phyloP scores from a whole-genome alignment of 169 alveolate genomes.

The Plasmodium cynomolgi region DNA sequence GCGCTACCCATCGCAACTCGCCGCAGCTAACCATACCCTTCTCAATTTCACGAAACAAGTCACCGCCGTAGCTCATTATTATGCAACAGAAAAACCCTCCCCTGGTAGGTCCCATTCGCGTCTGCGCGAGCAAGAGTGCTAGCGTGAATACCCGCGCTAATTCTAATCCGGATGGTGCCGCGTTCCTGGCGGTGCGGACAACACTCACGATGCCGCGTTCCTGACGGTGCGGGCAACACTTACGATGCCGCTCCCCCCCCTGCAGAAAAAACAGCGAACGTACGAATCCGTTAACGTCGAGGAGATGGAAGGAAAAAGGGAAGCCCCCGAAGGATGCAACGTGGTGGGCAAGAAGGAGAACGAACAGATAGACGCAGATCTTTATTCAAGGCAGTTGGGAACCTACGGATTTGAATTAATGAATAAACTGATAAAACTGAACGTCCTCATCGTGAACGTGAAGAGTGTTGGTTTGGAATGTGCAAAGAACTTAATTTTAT shows the following conservation, averaged over 20 bases:
- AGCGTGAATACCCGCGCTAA: background rate
- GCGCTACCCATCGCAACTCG: background rate
- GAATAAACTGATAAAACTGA: constrained; percentile 94
- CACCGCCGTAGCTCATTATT: background rate
- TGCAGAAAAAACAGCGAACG: constrained; percentile 34
- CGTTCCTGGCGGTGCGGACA: too few species aligned
- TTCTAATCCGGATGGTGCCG: background rate
- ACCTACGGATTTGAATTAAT: constrained; percentile 98
- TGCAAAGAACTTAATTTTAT: constrained; percentile 96
- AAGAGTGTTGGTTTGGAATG: constrained; percentile 93
- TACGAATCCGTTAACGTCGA: constrained; percentile 20
- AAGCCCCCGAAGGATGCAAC: background rate
- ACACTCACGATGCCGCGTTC: too few species aligned
- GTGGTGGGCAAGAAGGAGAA: constrained; percentile 10
- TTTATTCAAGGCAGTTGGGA: constrained; percentile 98
- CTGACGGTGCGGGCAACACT: too few species aligned
- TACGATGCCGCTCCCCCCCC: background rate
- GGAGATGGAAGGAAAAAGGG: constrained; percentile 35
- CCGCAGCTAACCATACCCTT: background rate
- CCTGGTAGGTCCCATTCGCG: background rate
- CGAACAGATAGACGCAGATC: constrained; percentile 92
- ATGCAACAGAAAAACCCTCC: constrained; percentile 65
- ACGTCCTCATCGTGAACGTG: constrained; percentile 95
- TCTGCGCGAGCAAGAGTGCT: too few species aligned
- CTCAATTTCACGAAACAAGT: background rate